Evolutionary conservation across 441 rosid genomes (phyloP).

Genomic region (Euphorbia neoarborescens): DNA sequence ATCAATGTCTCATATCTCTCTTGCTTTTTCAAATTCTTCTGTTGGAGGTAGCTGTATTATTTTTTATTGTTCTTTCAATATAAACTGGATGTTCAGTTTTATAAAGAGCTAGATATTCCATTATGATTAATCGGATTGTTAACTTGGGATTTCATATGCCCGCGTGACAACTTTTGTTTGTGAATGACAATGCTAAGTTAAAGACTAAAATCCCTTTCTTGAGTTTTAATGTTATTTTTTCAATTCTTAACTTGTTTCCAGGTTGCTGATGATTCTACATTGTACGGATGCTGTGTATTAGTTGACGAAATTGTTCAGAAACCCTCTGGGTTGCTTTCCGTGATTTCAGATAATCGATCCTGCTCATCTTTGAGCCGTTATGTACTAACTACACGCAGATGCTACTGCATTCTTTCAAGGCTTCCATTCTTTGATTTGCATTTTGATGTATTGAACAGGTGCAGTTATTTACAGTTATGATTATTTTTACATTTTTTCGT

Average conservation of each 20-base stretch:
- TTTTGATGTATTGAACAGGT: slow-evolving; percentile 85
- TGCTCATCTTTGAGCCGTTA: slow-evolving; percentile 57
- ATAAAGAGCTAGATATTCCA: neutral
- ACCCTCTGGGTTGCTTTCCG: slow-evolving; percentile 86
- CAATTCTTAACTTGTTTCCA: slow-evolving; percentile 24
- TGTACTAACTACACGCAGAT: slow-evolving; percentile 77
- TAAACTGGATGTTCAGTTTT: neutral
- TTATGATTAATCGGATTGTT: neutral
- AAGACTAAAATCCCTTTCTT: neutral
- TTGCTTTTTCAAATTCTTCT: neutral
- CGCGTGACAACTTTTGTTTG: neutral
- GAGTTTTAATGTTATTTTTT: neutral
- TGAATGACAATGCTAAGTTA: neutral
- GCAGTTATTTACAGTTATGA: slow-evolving; percentile 5
- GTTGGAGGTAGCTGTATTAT: neutral
- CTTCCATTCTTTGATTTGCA: slow-evolving; percentile 92
- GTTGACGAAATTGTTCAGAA: slow-evolving; percentile 87
- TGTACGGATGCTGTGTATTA: slow-evolving; percentile 86
- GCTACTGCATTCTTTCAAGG: slow-evolving; percentile 90
- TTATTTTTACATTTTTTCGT: neutral
- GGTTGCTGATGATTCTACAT: slow-evolving; percentile 91
- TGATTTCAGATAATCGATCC: slow-evolving; percentile 55
- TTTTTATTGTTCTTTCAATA: neutral
- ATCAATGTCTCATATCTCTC: neutral
- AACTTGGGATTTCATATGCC: neutral